phyloP scores from a whole-genome alignment of 2,329 filamentous ascomycete species.

The Claviceps pusilla region DNA sequence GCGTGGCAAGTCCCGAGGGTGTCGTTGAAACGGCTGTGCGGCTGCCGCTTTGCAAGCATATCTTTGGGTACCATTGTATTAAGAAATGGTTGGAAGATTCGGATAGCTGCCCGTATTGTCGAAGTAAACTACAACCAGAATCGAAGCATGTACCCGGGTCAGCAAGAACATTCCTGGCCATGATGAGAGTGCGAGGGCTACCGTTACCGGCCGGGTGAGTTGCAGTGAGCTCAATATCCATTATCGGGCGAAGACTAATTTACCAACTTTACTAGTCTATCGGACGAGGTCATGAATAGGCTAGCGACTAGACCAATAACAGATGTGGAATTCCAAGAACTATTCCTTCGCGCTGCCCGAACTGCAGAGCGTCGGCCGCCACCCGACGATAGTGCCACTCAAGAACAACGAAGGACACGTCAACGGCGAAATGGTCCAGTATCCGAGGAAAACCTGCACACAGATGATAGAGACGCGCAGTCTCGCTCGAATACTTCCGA shows the following conservation, averaged over 20 bases:
- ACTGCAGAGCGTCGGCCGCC: conserved; percentile 13
- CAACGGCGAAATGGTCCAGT: conserved; percentile 11
- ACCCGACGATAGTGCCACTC: conserved; percentile 12
- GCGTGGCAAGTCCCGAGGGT: conserved; percentile 41
- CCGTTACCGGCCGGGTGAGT: conserved; percentile 12
- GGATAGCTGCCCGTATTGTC: conserved; percentile 49
- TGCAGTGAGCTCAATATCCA: not conserved
- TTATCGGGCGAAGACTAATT: not conserved
- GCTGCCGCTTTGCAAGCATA: conserved; percentile 46
- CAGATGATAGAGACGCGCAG: not conserved
- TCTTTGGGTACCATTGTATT: conserved; percentile 50
- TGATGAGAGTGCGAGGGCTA: conserved; percentile 16
- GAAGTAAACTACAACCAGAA: conserved; percentile 43
- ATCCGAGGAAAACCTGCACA: not conserved
- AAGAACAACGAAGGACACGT: conserved; percentile 16
- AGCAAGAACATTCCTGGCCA: conserved; percentile 16
- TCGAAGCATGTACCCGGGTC: conserved; percentile 11
- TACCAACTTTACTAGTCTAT: not conserved
- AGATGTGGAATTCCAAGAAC: conserved; percentile 8
- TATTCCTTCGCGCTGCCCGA: conserved; percentile 7
- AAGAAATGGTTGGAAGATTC: conserved; percentile 51
- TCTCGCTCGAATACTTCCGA: not conserved
- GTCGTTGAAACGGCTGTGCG: conserved; percentile 40
- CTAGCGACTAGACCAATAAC: conserved; percentile 5
- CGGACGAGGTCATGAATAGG: conserved; percentile 12